Evolutionary conservation across 1,284 basidiomycete species (phyloP).

Genomic region (Puccinia novopanici): DNA sequence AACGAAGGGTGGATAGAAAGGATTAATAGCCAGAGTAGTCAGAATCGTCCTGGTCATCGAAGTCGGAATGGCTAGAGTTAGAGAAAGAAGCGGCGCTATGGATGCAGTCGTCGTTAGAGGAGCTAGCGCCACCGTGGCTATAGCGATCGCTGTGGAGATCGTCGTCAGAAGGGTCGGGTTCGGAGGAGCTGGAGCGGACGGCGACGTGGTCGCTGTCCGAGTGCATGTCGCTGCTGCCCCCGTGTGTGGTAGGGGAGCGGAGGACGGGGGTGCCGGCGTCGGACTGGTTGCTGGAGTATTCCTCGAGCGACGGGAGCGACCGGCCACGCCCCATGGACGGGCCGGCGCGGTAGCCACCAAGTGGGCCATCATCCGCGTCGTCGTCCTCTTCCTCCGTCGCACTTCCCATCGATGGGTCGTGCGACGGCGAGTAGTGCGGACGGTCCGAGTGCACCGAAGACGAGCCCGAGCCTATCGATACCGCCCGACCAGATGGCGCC

Average conservation of each 20-base stretch:
- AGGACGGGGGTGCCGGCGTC: background rate
- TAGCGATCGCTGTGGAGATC: background rate
- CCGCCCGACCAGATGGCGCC: background rate
- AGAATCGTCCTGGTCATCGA: too few relatives aligned
- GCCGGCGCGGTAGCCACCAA: slow-evolving; percentile 1
- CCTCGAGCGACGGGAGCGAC: background rate
- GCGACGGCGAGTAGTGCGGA: background rate
- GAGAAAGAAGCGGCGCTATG: background rate
- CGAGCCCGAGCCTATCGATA: background rate
- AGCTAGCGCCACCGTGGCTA: background rate
- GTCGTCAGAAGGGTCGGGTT: background rate
- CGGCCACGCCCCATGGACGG: background rate
- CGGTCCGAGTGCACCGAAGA: background rate
- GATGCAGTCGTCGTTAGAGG: background rate
- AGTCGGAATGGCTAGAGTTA: too few relatives aligned
- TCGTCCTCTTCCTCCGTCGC: background rate
- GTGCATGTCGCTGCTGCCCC: background rate
- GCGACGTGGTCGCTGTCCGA: background rate
- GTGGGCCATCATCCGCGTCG: background rate
- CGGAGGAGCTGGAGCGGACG: too few relatives aligned
- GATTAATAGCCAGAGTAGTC: too few relatives aligned
- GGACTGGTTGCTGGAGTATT: background rate
- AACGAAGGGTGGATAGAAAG: too few relatives aligned
- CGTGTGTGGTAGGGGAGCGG: background rate
- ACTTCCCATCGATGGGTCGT: background rate